These are phyloP conservation scores for Pythium dissimile DNA, from an alignment of 352 stramenopile species.

Conservation along the genomic window DNA sequence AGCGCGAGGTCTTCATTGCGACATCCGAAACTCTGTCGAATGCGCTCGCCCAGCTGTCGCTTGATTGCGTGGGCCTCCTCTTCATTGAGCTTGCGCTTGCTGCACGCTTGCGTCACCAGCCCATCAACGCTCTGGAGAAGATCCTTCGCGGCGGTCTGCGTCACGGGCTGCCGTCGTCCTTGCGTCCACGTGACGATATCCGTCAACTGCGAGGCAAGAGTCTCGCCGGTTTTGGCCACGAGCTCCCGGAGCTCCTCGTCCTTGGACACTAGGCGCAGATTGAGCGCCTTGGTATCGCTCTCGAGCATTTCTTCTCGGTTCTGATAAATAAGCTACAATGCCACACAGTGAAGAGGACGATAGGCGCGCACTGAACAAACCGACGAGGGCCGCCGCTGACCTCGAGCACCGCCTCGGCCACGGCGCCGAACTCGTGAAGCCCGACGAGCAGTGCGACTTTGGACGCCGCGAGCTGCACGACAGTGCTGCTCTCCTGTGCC, in stretches of 20 bases:
- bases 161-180: constrained; percentile 23
- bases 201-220: constrained; percentile 35
- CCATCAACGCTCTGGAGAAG: constrained; percentile 41
- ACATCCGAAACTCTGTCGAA: constrained; percentile 58
- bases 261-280: constrained; percentile 48
- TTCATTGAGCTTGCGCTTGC: constrained; percentile 33
- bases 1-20: constrained; percentile 68
- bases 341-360: not conserved
- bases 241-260: constrained; percentile 55
- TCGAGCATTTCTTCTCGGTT: constrained; percentile 49
- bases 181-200: constrained; percentile 48
- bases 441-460: constrained; percentile 66
- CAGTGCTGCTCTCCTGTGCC: not conserved
- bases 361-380: no score
- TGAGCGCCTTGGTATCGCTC: constrained; percentile 38
- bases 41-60: constrained; percentile 47
- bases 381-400: constrained; percentile 2
- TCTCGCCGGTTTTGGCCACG: constrained; percentile 41
- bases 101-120: constrained; percentile 37
- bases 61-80: constrained; percentile 41
- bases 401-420: constrained; percentile 44
- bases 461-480: constrained; percentile 65
- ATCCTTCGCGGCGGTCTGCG: constrained; percentile 27
- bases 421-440: constrained; percentile 69
- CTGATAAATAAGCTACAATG: constrained; percentile 58